Evolutionary conservation across 257 asterid genomes (phyloP).

Genomic region (Avicennia marina): DNA sequence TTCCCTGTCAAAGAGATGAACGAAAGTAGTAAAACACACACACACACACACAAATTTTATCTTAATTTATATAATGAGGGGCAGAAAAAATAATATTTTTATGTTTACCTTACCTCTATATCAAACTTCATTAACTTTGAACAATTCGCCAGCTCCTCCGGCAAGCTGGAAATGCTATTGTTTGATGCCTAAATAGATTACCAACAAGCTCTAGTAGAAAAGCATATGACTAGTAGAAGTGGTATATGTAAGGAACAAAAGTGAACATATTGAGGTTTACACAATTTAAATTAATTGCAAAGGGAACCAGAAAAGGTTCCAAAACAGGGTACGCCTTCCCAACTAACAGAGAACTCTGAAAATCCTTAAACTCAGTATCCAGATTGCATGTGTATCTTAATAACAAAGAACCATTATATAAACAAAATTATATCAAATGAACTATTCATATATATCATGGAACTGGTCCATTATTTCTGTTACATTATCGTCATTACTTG

Average conservation of each 20-base stretch:
- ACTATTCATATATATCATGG: constrained; percentile 5
- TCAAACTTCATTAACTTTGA: constrained; percentile 71
- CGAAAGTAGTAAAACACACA: constrained; percentile 16
- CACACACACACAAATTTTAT: not conserved
- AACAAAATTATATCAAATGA: constrained; percentile 7
- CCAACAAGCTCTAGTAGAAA: constrained; percentile 16
- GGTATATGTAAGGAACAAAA: not conserved
- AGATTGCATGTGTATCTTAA: constrained; percentile 5
- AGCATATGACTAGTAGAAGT: not conserved
- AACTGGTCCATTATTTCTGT: constrained; percentile 7
- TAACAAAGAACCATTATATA: constrained; percentile 7
- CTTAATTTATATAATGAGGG: constrained; percentile 7
- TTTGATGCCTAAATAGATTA: constrained; percentile 74
- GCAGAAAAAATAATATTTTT: constrained; percentile 13
- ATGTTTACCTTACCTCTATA: constrained; percentile 53
- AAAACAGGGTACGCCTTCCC: constrained; percentile 8
- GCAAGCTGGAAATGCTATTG: constrained; percentile 74
- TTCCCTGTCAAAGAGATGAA: constrained; percentile 58
- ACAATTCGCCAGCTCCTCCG: constrained; percentile 81
- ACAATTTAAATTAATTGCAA: not conserved
- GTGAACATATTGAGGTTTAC: constrained; percentile 14
- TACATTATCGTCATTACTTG: not conserved
- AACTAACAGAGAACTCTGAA: not conserved
- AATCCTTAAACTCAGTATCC: constrained; percentile 2
- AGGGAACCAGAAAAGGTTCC: constrained; percentile 17